Evolutionary conservation across 192 early-diverging fungal genomes (phyloP).

Genomic region (Rhizophagus clarus): DNA sequence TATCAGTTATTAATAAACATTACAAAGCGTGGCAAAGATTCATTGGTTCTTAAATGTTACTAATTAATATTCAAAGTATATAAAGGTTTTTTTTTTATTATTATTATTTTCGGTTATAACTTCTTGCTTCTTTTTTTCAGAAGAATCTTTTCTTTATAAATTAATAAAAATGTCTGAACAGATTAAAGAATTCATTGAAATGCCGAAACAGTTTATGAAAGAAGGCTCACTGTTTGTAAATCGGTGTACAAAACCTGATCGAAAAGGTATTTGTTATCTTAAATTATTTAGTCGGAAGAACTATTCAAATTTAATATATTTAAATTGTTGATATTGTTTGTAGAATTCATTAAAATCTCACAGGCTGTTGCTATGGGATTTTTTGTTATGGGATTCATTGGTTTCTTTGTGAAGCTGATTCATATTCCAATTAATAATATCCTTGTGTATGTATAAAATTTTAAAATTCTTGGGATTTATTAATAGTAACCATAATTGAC

Average conservation of each 20-base stretch:
- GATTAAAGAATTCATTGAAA: constrained; percentile 61
- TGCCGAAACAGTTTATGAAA: constrained; percentile 89
- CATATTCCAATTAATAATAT: constrained; percentile 99
- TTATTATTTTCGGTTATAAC: background rate
- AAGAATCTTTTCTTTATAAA: background rate
- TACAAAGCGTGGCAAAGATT: background rate
- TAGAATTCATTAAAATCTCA: constrained; percentile 94
- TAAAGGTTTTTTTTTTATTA: background rate
- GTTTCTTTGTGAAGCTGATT: constrained; percentile 98
- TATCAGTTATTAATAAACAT: too few relatives aligned
- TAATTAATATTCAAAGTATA: background rate
- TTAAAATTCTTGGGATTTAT: background rate
- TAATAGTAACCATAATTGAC: too few relatives aligned
- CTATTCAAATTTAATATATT: background rate
- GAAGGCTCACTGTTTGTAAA: constrained; percentile 91
- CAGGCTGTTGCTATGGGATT: constrained; percentile 95
- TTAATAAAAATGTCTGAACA: constrained; percentile 26
- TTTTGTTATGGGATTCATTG: constrained; percentile 94
- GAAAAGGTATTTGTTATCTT: constrained; percentile 62
- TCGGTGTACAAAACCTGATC: constrained; percentile 97
- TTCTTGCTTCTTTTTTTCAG: background rate
- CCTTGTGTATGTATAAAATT: constrained; percentile 69
- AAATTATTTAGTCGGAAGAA: background rate
- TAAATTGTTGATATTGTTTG: background rate
- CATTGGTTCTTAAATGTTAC: background rate